phyloP scores from a whole-genome alignment of 176 grass and related monocot genomes.

The Juncus effusus region DNA sequence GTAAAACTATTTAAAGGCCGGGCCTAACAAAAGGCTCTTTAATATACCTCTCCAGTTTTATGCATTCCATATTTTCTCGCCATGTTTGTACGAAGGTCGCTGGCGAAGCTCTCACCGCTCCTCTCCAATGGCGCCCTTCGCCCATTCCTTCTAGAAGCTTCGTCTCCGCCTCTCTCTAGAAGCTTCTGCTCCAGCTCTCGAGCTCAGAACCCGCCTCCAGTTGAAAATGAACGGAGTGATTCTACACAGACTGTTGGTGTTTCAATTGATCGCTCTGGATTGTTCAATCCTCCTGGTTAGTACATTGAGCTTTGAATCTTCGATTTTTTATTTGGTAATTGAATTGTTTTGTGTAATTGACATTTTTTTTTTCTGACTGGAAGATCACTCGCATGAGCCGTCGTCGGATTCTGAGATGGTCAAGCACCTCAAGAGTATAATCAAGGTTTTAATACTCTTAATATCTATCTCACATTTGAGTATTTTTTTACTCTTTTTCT shows the following conservation, averaged over 20 bases:
- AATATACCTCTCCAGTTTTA: neutral
- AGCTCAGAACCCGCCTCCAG: constrained; percentile 27
- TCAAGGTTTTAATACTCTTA: constrained; percentile 42
- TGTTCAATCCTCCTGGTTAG: constrained; percentile 63
- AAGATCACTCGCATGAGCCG: constrained; percentile 66
- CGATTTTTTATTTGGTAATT: neutral
- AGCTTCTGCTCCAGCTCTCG: constrained; percentile 29
- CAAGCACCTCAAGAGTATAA: constrained; percentile 93
- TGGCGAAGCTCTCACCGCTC: constrained; percentile 45
- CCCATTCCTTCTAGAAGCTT: neutral
- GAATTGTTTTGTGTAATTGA: constrained; percentile 29
- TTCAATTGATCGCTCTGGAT: constrained; percentile 65
- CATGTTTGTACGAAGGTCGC: constrained; percentile 56
- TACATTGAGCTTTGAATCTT: neutral
- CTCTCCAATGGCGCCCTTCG: constrained; percentile 31
- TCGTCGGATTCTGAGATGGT: constrained; percentile 65
- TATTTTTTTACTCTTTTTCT: neutral
- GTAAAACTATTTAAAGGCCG: too few relatives aligned
- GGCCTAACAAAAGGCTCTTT: neutral
- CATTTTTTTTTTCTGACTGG: constrained; percentile 4
- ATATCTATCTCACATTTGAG: neutral
- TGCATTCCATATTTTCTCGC: neutral
- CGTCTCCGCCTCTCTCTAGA: constrained; percentile 12
- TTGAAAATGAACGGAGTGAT: constrained; percentile 1
- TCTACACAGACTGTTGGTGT: constrained; percentile 23